Percentiles rank a stretch among this genome's conserved stretches.
These are phyloP conservation scores for Xylaria sp. DNA, from an alignment of 2,329 filamentous ascomycete genomes.

Conservation along the genomic window DNA sequence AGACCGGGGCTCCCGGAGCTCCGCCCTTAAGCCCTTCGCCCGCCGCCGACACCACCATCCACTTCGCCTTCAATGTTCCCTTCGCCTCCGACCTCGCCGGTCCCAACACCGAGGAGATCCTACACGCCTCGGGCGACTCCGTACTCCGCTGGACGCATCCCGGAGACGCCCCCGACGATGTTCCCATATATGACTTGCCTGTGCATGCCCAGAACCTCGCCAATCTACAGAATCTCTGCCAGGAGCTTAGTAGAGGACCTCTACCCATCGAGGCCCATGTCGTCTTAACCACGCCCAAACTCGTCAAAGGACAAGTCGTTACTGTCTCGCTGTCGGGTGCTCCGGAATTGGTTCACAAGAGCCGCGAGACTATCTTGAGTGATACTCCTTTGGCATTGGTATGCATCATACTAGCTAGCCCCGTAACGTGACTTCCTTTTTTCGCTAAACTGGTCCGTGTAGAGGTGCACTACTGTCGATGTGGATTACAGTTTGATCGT, in stretches of 20 bases:
- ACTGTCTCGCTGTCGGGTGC: conserved; percentile 93
- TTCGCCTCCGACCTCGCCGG: conserved; percentile 93
- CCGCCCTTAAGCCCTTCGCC: conserved; percentile 74
- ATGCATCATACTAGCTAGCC: conserved; percentile 55
- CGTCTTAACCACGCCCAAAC: conserved; percentile 82
- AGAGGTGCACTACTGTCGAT: conserved; percentile 94
- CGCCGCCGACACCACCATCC: conserved; percentile 80
- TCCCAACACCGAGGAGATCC: conserved; percentile 92
- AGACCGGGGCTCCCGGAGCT: conserved; percentile 62
- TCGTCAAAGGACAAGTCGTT: conserved; percentile 75
- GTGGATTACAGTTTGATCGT: conserved; percentile 92
- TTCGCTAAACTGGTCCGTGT: conserved; percentile 49
- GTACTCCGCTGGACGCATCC: conserved; percentile 94
- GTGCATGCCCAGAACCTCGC: conserved; percentile 89
- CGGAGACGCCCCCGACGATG: conserved; percentile 83
- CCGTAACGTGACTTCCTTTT: conserved; percentile 36
- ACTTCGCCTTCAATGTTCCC: conserved; percentile 96
- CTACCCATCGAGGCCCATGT: conserved; percentile 85
- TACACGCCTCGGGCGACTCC: conserved; percentile 89
- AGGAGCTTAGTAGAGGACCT: conserved; percentile 77
- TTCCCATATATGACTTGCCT: conserved; percentile 89
- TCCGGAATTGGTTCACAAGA: conserved; percentile 87
- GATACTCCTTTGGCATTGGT: conserved; percentile 93
- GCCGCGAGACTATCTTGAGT: conserved; percentile 88
- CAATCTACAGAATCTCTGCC: conserved; percentile 81